phyloP scores from a whole-genome alignment of 73 alveolate species.

The Paramecium sonneborni region DNA sequence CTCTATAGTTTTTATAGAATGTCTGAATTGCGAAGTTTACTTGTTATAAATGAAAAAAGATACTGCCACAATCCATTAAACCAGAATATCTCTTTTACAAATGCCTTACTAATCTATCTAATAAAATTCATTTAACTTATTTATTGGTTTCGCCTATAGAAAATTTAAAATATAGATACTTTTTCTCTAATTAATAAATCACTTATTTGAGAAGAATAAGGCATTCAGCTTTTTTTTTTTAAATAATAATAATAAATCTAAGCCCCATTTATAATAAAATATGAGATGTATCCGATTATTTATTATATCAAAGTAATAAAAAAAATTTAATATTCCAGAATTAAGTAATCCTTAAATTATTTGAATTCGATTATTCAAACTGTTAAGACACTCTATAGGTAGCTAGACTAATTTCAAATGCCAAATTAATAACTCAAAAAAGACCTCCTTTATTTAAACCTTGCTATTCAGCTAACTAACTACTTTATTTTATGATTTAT shows the following conservation, averaged over 20 bases:
- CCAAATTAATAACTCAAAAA: too few species aligned
- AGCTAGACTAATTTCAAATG: too few species aligned
- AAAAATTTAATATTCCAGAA: not conserved
- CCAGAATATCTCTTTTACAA: not conserved
- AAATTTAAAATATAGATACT: not conserved
- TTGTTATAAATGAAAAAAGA: not conserved
- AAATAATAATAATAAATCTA: not conserved
- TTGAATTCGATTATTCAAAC: too few species aligned
- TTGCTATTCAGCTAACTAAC: too few species aligned
- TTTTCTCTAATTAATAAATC: conserved; percentile 1
- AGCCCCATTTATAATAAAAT: not conserved
- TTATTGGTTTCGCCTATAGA: not conserved
- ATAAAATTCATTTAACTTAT: not conserved
- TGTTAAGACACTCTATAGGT: too few species aligned
- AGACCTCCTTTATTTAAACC: too few species aligned
- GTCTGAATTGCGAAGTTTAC: not conserved
- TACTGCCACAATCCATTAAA: conserved; percentile 23
- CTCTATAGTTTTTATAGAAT: not conserved
- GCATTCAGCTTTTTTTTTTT: not conserved
- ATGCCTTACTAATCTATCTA: not conserved
- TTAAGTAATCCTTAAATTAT: not conserved
- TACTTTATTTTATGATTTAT: too few species aligned
- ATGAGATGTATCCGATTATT: not conserved
- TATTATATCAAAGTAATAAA: not conserved
- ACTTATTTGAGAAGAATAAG: not conserved